Evolutionary conservation across 148 eudicot genomes (phyloP), one percentile per base, ranked within the genome.

Genomic region (Amaranthus hypochondriacus): DNA sequence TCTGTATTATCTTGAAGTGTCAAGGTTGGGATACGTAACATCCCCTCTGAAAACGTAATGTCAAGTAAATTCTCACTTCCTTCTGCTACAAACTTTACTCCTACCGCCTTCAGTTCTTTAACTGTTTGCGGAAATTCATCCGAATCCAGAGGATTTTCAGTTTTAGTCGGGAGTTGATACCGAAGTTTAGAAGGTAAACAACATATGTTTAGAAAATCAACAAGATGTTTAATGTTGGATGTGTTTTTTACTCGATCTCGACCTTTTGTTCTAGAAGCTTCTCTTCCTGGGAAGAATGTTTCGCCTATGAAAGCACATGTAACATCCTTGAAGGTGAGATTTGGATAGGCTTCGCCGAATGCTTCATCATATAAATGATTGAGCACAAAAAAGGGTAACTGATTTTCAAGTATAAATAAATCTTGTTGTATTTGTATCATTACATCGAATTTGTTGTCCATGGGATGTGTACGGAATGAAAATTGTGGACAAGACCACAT

Each of bases 361-460:
- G 69, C 76, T 28, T n/a, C 21, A 18, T 75, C 13, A 43, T 64
- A 75, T 21, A 80, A 50, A 11, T 7, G 47, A 1, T 71, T 44
- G 5, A 81, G 77, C 18, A 69, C n/a, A 56, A 81, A 76, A 58
- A 55, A 76, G 1, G 80, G 80, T 39, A 81, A 15, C 48, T 81
- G 83, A 51, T 81, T 76, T 68, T 73, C 83, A 18, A 44, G 65
- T 44, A 76, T 48, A 11, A 59, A 54, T 60, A 81, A 9, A 48
- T 81, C 82, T 4, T 44, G 70, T n/a, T 7, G 21, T 9, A 75
- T 57, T 39, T 12, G 47, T 28, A 7, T 4, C 9, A 72, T 4
- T 48, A 61, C 10, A 15, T 62, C 66, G 3, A 28, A 18, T 49
- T 12, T 72, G 7, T 43, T 39, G 1, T 39, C 8, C 15, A 69